Percentiles rank a stretch among this genome's conserved stretches.
These are phyloP conservation scores for Chrysanthemum seticuspe DNA, from an alignment of 129 eudicot species.

Conservation along the genomic window DNA sequence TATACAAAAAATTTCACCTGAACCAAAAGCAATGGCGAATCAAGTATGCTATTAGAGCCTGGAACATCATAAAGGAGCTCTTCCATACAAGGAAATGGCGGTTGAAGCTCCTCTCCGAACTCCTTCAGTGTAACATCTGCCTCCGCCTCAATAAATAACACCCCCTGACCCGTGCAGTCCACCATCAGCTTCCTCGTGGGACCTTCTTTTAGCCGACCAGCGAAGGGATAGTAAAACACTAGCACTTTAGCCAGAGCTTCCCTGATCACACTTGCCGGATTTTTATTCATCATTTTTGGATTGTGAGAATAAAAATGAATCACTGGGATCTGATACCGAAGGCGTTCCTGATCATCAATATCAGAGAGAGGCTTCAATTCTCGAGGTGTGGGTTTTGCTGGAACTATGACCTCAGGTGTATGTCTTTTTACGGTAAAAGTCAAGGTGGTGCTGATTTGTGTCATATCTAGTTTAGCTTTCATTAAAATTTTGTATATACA, in stretches of 20 bases:
- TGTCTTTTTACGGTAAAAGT: neutral
- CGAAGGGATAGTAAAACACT: neutral
- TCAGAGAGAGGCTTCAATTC: neutral
- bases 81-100: neutral
- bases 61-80: constrained; percentile 7
- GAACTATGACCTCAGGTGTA: neutral
- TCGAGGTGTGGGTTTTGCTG: neutral
- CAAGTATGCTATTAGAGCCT: neutral
- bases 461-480: neutral
- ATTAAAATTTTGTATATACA: no score
- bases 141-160: neutral
- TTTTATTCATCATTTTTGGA: neutral
- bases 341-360: neutral
- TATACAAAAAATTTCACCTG: neutral
- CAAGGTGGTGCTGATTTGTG: neutral
- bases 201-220: neutral
- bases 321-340: neutral
- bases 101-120: neutral
- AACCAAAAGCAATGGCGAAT: neutral
- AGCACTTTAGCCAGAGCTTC: neutral
- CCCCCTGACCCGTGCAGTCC: neutral
- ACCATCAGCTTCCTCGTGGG: neutral
- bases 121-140: neutral
- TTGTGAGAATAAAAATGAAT: no score
- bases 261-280: neutral